A percentile compares a stretch with the other conserved stretches of the same genome.
Conservation (phyloP, 495 filamentous ascomycete species). For the Aspergillus sclerotiicarbonarius region DNA sequence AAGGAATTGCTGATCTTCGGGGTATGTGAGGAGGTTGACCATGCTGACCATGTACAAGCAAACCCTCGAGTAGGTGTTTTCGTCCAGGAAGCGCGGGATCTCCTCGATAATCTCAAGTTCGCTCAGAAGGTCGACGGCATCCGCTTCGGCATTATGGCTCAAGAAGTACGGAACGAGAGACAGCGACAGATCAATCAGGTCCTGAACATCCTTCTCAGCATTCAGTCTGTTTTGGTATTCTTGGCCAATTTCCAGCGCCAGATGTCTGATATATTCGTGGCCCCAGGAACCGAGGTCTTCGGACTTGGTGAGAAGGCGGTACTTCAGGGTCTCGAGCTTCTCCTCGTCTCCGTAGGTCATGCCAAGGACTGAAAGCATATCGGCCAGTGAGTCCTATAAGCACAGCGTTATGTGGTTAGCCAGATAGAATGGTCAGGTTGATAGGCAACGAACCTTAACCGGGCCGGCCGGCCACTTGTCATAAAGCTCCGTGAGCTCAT, state of each 20-base stretch:
- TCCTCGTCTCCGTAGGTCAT: slow-evolving; percentile 99
- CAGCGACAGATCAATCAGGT: slow-evolving; percentile 78
- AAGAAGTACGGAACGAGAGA: slow-evolving; percentile 91
- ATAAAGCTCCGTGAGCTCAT: slow-evolving; percentile 78
- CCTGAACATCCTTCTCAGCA: slow-evolving; percentile 60
- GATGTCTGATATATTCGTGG: slow-evolving; percentile 95
- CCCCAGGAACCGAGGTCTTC: slow-evolving; percentile 96
- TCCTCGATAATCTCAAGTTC: slow-evolving; percentile 95
- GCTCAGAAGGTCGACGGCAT: slow-evolving; percentile 94
- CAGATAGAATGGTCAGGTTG: neutral
- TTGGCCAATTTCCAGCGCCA: slow-evolving; percentile 93
- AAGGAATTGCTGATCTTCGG: slow-evolving; percentile 94
- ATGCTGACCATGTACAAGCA: slow-evolving; percentile 99
- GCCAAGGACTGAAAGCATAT: slow-evolving; percentile 94
- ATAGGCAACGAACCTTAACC: slow-evolving; percentile 62
- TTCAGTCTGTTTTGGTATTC: slow-evolving; percentile 80
- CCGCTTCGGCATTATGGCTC: slow-evolving; percentile 95
- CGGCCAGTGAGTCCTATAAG: slow-evolving; percentile 72
- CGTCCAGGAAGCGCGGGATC: slow-evolving; percentile 85
- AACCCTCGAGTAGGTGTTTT: slow-evolving; percentile 88
- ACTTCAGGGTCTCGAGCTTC: slow-evolving; percentile 92
- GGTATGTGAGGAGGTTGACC: slow-evolving; percentile 95
- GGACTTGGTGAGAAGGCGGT: slow-evolving; percentile 83
- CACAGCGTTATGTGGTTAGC: neutral
- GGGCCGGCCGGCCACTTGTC: slow-evolving; percentile 82